Conservation (phyloP, 202 grass and related monocot species). For the Bolboschoenoplectus hybrid region DNA sequence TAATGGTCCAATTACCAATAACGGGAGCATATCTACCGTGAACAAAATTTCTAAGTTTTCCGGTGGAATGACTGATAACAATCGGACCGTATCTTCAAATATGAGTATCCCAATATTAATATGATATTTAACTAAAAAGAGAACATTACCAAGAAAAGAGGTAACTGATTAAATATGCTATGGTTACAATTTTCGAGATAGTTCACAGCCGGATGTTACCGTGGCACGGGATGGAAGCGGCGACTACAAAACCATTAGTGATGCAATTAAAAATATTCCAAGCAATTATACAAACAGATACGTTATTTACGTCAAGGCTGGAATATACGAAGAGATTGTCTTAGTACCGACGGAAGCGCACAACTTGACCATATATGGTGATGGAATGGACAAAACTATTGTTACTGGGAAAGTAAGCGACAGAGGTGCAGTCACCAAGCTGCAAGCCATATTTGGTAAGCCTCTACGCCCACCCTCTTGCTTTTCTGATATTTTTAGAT, state of each 20-base stretch:
- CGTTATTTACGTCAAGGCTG: slow-evolving; percentile 84
- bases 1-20: too few species aligned
- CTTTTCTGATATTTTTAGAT: too few species aligned
- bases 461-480: too few species aligned
- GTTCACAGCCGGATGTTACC: slow-evolving; percentile 53
- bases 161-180: too few species aligned
- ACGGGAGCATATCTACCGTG: too few species aligned
- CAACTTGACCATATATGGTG: slow-evolving; percentile 79
- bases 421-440: neutral
- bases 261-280: slow-evolving; percentile 54
- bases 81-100: too few species aligned
- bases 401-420: slow-evolving; percentile 41
- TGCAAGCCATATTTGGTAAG: slow-evolving; percentile 58
- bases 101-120: too few species aligned
- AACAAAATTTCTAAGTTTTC: too few species aligned
- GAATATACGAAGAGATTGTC: slow-evolving; percentile 71
- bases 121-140: too few species aligned
- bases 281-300: slow-evolving; percentile 33
- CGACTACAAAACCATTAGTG: slow-evolving; percentile 71
- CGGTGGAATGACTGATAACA: too few species aligned
- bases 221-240: slow-evolving; percentile 81
- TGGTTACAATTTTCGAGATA: neutral
- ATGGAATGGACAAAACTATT: slow-evolving; percentile 49
- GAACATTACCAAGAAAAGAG: too few species aligned
- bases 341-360: slow-evolving; percentile 38